Conservation (phyloP, 2,329 filamentous ascomycete species). For the Phialophora chinensis region DNA sequence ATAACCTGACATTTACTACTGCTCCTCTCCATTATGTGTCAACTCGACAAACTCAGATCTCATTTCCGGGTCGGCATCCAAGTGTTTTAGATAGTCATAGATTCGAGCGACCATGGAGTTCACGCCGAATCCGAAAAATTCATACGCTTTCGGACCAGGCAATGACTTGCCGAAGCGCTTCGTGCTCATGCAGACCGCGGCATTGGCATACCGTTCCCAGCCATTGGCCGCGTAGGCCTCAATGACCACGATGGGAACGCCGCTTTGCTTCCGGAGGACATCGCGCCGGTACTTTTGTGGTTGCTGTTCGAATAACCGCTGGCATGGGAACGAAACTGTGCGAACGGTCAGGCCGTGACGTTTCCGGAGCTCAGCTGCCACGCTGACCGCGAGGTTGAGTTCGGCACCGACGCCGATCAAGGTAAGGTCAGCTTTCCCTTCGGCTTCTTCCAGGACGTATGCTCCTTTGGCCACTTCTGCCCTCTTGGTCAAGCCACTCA, state of each 20-base stretch:
- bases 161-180: constrained; percentile 48
- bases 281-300: constrained; percentile 50
- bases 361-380: constrained; percentile 48
- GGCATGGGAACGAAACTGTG: constrained; percentile 56
- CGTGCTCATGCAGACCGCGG: constrained; percentile 52
- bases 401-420: constrained; percentile 58
- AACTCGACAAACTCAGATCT: no score
- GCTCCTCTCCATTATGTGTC: no score
- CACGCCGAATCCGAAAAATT: constrained; percentile 39
- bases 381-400: constrained; percentile 53
- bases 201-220: constrained; percentile 59
- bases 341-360: constrained; percentile 46
- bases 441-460: constrained; percentile 47
- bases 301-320: constrained; percentile 56
- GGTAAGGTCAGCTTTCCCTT: constrained; percentile 49
- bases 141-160: constrained; percentile 39
- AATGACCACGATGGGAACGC: constrained; percentile 51
- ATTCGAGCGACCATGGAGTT: no score
- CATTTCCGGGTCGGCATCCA: no score
- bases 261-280: constrained; percentile 46
- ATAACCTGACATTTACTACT: no score
- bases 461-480: constrained; percentile 48
- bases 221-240: constrained; percentile 56
- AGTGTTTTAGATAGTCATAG: no score
- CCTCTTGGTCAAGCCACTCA: constrained; percentile 43